phyloP scores from a whole-genome alignment of 768 basidiomycete genomes.

The Mycena chlorophos region DNA sequence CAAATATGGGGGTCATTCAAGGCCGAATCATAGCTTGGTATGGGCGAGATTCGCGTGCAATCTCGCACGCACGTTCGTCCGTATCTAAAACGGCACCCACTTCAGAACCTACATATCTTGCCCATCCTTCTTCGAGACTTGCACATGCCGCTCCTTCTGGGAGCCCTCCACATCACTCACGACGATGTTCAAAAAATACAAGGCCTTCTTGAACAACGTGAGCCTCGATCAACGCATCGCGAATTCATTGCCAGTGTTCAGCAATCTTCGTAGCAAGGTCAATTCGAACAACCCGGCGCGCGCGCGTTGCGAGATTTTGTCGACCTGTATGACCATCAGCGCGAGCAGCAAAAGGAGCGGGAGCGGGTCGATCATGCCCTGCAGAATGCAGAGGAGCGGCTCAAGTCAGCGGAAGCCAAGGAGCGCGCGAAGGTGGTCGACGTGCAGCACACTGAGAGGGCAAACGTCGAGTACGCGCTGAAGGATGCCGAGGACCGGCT shows the following conservation, averaged over 20 bases:
- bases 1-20: constrained; percentile 22
- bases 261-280: constrained; percentile 11
- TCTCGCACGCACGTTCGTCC: not conserved
- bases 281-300: constrained; percentile 18
- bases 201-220: constrained; percentile 19
- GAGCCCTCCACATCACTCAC: constrained; percentile 4
- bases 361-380: constrained; percentile 5
- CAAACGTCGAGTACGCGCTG: constrained; percentile 2
- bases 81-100: not conserved
- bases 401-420: not conserved
- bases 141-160: too few relatives aligned
- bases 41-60: not conserved
- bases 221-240: not conserved
- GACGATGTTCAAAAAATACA: constrained; percentile 20
- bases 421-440: too few relatives aligned
- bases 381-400: constrained; percentile 4
- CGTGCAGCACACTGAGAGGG: not conserved
- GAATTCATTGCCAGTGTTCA: not conserved
- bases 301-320: constrained; percentile 14
- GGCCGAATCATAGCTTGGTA: not conserved
- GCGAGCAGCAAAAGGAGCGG: not conserved
- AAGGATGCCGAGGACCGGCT: constrained; percentile 4
- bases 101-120: not conserved
- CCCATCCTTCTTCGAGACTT: too few relatives aligned
- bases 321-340: constrained; percentile 6